Conservation (phyloP, 2,329 filamentous ascomycete genomes). For the Bertia moriformis region DNA sequence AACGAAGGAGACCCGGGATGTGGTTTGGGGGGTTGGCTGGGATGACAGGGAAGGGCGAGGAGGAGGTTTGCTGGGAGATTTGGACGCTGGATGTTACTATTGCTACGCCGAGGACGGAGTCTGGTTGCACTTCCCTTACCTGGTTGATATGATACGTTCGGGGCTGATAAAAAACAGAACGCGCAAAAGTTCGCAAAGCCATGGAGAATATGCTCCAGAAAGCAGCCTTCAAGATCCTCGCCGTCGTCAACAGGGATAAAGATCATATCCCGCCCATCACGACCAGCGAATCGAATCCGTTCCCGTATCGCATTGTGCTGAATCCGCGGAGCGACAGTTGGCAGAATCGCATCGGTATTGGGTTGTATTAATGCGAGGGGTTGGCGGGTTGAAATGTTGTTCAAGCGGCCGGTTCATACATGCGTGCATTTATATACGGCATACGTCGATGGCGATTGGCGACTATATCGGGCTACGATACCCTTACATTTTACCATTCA, state of each 20-base stretch:
- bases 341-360: conserved; percentile 40
- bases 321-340: conserved; percentile 42
- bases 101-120: conserved; percentile 42
- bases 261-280: conserved; percentile 55
- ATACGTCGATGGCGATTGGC: too few relatives aligned
- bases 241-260: conserved; percentile 44
- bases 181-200: conserved; percentile 41
- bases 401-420: too few relatives aligned
- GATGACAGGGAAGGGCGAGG: conserved; percentile 32
- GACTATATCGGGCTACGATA: too few relatives aligned
- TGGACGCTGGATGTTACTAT: conserved; percentile 50
- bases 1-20: conserved; percentile 34
- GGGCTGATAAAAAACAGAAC: conserved; percentile 24
- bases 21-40: conserved; percentile 17
- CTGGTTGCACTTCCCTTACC: too few relatives aligned
- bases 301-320: conserved; percentile 47
- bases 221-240: conserved; percentile 44
- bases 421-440: too few relatives aligned
- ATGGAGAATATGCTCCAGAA: conserved; percentile 49
- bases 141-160: conserved; percentile 8
- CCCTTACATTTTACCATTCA: too few relatives aligned
- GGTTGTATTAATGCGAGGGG: conserved; percentile 24
- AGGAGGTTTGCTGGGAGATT: conserved; percentile 52
- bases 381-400: not conserved
- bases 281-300: conserved; percentile 50